Conservation (phyloP, 768 basidiomycete genomes). For the Holtermannia corniformis region DNA sequence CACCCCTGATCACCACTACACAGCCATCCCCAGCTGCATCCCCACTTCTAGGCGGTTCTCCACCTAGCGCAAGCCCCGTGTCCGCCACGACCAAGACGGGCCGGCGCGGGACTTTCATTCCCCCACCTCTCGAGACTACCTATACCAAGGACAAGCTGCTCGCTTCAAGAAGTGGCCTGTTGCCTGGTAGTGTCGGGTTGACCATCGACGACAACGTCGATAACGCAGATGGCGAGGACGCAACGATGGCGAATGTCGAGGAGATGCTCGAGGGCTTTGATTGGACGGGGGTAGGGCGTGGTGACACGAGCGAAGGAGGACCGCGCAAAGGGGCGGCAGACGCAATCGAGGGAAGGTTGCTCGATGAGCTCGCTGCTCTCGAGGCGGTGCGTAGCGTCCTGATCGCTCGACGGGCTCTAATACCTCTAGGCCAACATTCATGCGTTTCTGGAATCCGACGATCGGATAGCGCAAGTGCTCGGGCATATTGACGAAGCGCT, state of each 20-base stretch:
- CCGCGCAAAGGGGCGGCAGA: conserved; percentile 69
- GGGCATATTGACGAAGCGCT: conserved; percentile 84
- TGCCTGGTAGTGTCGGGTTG: conserved; percentile 45
- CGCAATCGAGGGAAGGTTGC: conserved; percentile 76
- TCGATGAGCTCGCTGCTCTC: conserved; percentile 82
- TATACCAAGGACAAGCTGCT: conserved; percentile 41
- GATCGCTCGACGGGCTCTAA: background rate
- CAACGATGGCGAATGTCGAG: conserved; percentile 82
- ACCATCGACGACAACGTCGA: conserved; percentile 52
- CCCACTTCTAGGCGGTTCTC: conserved; percentile 2
- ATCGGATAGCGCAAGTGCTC: conserved; percentile 73
- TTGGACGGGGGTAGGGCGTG: conserved; percentile 53
- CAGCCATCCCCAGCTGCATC: conserved; percentile 12
- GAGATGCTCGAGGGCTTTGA: conserved; percentile 99
- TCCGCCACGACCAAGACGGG: conserved; percentile 53
- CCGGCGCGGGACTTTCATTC: conserved; percentile 48
- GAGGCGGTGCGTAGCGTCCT: conserved; percentile 60
- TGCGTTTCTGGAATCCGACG: conserved; percentile 93
- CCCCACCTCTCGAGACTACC: conserved; percentile 34
- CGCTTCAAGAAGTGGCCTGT: conserved; percentile 20
- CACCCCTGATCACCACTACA: conserved; percentile 22
- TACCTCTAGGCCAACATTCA: conserved; percentile 77
- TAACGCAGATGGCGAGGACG: conserved; percentile 56
- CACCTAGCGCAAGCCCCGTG: conserved; percentile 15
- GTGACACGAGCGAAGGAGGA: conserved; percentile 31